Evolutionary conservation across 805 yeast genomes (phyloP).

Genomic region (Ogataea degrootiae): DNA sequence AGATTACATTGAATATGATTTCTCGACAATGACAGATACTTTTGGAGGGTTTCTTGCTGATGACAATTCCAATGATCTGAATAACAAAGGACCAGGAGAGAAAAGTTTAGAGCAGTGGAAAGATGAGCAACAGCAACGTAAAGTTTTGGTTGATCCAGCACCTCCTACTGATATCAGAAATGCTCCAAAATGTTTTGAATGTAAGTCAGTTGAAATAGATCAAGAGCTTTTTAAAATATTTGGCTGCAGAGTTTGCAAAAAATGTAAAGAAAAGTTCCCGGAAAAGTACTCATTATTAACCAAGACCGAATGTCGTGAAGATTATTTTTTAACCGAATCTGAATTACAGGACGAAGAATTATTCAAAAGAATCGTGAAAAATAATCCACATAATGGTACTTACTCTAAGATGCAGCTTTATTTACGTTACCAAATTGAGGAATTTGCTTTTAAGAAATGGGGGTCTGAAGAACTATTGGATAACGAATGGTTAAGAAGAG

Average conservation of each 20-base stretch:
- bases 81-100: conserved; percentile 23
- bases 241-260: conserved; percentile 69
- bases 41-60: conserved; percentile 77
- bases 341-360: conserved; percentile 70
- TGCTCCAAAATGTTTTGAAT: conserved; percentile 82
- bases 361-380: conserved; percentile 76
- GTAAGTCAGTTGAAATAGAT: conserved; percentile 78
- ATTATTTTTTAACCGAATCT: conserved; percentile 89
- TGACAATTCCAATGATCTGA: conserved; percentile 22
- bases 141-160: conserved; percentile 47
- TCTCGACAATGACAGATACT: conserved; percentile 84
- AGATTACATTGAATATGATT: conserved; percentile 80
- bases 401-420: conserved; percentile 91
- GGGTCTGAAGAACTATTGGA: conserved; percentile 85
- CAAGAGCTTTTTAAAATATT: conserved; percentile 66
- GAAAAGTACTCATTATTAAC: conserved; percentile 89
- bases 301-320: conserved; percentile 92
- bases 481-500: conserved; percentile 86
- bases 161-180: conserved; percentile 69
- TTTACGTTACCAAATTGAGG: conserved; percentile 88
- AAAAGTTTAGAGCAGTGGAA: conserved; percentile 53
- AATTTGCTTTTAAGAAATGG: conserved; percentile 91
- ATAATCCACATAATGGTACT: conserved; percentile 89
- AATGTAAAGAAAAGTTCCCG: conserved; percentile 67
- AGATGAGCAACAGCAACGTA: conserved; percentile 38